Base-by-base conservation (phyloP, 75 land plant genomes). In the Pinus tabuliformis region DNA sequence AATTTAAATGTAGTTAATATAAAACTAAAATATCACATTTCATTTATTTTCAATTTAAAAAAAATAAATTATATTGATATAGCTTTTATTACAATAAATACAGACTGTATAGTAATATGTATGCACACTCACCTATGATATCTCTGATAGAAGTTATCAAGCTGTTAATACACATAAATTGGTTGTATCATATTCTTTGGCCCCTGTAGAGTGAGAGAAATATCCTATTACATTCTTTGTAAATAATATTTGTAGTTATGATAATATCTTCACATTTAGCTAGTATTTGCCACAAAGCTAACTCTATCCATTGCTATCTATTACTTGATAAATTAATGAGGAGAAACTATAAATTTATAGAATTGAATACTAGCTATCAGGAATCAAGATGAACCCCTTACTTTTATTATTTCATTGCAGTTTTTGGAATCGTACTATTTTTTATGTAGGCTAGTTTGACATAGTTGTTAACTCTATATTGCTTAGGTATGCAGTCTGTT, bases 401-500 rank as follows among this genome's bases (percentile, higher is more conserved):
- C 85, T 56, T n/a, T 82, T 39, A 92, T 36, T 2, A 59, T 80
- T 20, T 59, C 57, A 8, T 7, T 85, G 78, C 94, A 92, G 0
- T 26, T 33, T 92, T 90, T 33, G 68, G 49, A 0, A 58, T 72
- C 8, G 49, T 45, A 30, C 21, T 58, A 39, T 18, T 3, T 24
- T 76, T 79, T 59, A 68, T 68, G n/a, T 39, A 68, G 16, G 80
- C 81, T 39, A 94, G 89, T 72, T 59, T 90, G 15, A n/a, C 72
- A 63, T 86, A 83, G 22, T 81, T 87, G 24, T 84, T 83, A 59
- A 30, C 70, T 61, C 72, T 84, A 2, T 62, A 68, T 6, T 6
- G 26, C 36, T 21, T 4, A 6, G 91, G 89, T 20, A 85, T n/a
- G 79, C 97, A 94, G 49, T 63, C 85, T 26, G 57, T 62, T 70